A percentile compares a stretch with the other conserved stretches of the same genome.
These are phyloP conservation scores for Ceratocystis colombiana DNA, from an alignment of 2,329 filamentous ascomycete genomes.

Conservation along the genomic window DNA sequence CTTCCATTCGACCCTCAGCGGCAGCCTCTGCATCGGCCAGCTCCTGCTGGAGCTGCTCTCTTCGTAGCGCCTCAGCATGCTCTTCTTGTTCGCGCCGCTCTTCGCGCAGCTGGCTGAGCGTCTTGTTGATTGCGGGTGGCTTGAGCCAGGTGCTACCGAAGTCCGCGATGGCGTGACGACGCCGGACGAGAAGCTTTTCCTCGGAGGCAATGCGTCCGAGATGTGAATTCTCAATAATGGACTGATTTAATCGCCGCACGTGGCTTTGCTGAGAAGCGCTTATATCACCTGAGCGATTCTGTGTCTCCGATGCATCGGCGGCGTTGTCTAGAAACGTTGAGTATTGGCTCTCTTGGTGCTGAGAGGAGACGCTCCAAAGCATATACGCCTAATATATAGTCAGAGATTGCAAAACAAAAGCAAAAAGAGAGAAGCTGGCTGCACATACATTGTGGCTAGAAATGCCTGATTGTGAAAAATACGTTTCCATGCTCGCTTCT, in stretches of 20 bases:
- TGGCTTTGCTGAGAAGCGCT: constrained; percentile 27
- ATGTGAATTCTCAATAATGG: constrained; percentile 45
- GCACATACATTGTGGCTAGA: constrained; percentile 57
- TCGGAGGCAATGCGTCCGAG: constrained; percentile 64
- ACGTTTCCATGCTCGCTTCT: constrained; percentile 30
- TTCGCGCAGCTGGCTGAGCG: constrained; percentile 78
- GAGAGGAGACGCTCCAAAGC: constrained; percentile 61
- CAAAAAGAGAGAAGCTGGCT: background rate
- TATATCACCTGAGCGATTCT: constrained; percentile 30
- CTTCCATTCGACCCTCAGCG: constrained; percentile 37
- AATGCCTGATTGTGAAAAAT: constrained; percentile 55
- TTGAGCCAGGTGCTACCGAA: constrained; percentile 87
- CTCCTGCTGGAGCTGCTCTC: constrained; percentile 62
- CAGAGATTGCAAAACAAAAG: background rate
- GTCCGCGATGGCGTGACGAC: constrained; percentile 70
- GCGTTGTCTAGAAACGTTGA: constrained; percentile 33
- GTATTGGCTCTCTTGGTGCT: constrained; percentile 38
- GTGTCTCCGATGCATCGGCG: constrained; percentile 30
- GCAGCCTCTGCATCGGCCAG: constrained; percentile 54
- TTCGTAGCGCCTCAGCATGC: constrained; percentile 61
- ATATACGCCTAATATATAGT: constrained; percentile 50
- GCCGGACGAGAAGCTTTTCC: constrained; percentile 64
- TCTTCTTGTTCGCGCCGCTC: constrained; percentile 84
- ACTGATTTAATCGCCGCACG: constrained; percentile 35
- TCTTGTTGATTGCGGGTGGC: constrained; percentile 79